Evolutionary conservation across 1,284 basidiomycete genomes (phyloP).

Genomic region (Singerocomus rubriflavus): DNA sequence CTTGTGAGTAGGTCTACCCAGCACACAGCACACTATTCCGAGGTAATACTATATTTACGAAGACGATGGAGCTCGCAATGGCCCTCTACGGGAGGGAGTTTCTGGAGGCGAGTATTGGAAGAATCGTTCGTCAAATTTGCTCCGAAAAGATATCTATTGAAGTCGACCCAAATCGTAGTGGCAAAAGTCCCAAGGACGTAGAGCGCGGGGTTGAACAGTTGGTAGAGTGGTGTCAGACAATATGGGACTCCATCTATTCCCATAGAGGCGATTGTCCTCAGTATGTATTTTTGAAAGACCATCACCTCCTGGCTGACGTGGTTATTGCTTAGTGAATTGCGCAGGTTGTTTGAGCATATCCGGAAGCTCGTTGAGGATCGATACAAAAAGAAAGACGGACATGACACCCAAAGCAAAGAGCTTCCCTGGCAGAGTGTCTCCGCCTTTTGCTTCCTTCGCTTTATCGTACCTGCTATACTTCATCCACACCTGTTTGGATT

Average conservation of each 20-base stretch:
- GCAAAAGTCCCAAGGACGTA: constrained; percentile 55
- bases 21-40: constrained; percentile 72
- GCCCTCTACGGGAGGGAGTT: constrained; percentile 70
- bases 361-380: constrained; percentile 66
- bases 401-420: constrained; percentile 46
- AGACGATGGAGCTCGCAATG: constrained; percentile 77
- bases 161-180: constrained; percentile 66
- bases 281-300: constrained; percentile 43
- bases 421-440: constrained; percentile 79
- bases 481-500: constrained; percentile 76
- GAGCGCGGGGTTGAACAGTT: constrained; percentile 70
- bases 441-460: constrained; percentile 81
- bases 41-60: constrained; percentile 78
- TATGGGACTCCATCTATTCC: constrained; percentile 78
- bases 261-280: constrained; percentile 69
- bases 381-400: constrained; percentile 43
- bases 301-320: constrained; percentile 11
- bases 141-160: constrained; percentile 72
- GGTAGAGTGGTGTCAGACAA: constrained; percentile 69
- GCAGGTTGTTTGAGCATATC: constrained; percentile 67
- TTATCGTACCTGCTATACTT: constrained; percentile 78
- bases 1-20: constrained; percentile 24
- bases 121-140: constrained; percentile 63
- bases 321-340: constrained; percentile 59
- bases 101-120: constrained; percentile 73